phyloP scores from a whole-genome alignment of 345 rosid genomes.

The Balakata baccata region DNA sequence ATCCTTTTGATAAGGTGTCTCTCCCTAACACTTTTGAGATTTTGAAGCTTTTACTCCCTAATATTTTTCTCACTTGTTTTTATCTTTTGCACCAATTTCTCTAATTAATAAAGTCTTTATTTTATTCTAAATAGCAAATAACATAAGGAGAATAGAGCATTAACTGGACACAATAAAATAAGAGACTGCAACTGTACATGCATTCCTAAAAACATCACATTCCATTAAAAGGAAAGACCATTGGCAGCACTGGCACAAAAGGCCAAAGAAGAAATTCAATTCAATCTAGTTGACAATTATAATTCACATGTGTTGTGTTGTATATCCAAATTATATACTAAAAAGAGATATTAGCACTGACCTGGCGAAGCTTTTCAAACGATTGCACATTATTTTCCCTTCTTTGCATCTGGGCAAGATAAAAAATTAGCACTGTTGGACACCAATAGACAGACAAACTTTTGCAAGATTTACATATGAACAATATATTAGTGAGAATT shows the following conservation, averaged over 20 bases:
- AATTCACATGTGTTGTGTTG: neutral
- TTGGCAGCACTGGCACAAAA: neutral
- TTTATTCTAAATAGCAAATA: too few relatives aligned
- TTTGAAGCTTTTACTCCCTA: neutral
- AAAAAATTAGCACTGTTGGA: slow-evolving; percentile 12
- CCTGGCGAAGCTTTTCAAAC: slow-evolving; percentile 99
- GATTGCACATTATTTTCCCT: slow-evolving; percentile 99
- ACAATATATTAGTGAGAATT: neutral
- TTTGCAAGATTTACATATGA: slow-evolving; percentile 10
- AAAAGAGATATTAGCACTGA: slow-evolving; percentile 23
- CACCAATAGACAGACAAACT: neutral
- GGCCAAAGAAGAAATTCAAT: neutral
- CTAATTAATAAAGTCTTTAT: too few relatives aligned
- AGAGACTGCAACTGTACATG: neutral
- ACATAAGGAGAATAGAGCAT: too few relatives aligned
- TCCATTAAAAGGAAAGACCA: neutral
- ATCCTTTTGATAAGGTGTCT: neutral
- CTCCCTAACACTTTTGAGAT: too few relatives aligned
- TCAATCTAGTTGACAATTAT: neutral
- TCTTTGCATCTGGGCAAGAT: slow-evolving; percentile 79
- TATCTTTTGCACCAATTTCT: neutral
- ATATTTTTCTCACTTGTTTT: neutral
- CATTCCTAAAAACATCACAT: neutral
- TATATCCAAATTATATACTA: neutral
- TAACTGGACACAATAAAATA: neutral